Evolutionary conservation across 2,329 filamentous ascomycete genomes (phyloP).

Genomic region (Pseudogymnoascus sp.): DNA sequence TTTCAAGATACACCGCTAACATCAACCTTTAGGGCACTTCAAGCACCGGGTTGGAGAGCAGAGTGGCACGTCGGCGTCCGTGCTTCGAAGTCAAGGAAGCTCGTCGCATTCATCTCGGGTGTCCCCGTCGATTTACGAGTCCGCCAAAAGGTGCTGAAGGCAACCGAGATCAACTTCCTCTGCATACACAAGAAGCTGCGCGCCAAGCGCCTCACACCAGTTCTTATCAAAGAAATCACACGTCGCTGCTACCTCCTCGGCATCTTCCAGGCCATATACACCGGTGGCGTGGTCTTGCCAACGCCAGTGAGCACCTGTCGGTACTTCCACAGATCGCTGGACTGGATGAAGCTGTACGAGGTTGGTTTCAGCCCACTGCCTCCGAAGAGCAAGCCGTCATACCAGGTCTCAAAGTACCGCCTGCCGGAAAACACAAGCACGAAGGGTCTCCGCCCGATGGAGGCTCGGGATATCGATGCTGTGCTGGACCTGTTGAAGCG

Average conservation of each 20-base stretch:
- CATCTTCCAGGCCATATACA: conserved; percentile 94
- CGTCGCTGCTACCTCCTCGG: conserved; percentile 78
- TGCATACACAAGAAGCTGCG: conserved; percentile 97
- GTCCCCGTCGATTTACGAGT: conserved; percentile 79
- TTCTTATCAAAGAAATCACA: conserved; percentile 96
- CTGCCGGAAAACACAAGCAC: conserved; percentile 66
- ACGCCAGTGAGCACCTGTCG: conserved; percentile 87
- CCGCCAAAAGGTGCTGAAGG: conserved; percentile 62
- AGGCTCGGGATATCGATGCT: conserved; percentile 64
- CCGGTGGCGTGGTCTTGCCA: conserved; percentile 81
- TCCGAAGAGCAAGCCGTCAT: conserved; percentile 68
- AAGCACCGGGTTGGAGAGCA: conserved; percentile 87
- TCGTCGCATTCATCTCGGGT: conserved; percentile 93
- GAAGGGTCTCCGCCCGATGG: conserved; percentile 71
- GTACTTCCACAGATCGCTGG: conserved; percentile 87
- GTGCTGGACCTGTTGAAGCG: conserved; percentile 66
- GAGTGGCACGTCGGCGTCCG: conserved; percentile 95
- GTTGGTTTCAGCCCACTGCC: conserved; percentile 90
- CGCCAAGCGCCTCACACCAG: conserved; percentile 80
- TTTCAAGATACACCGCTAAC: conserved; percentile 18
- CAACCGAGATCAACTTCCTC: conserved; percentile 95
- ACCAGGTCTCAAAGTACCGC: conserved; percentile 79
- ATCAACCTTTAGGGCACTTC: conserved; percentile 60
- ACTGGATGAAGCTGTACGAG: conserved; percentile 95
- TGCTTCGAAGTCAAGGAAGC: conserved; percentile 69